Conservation (phyloP, 495 filamentous ascomycete genomes). For the Penicillium taxi region DNA sequence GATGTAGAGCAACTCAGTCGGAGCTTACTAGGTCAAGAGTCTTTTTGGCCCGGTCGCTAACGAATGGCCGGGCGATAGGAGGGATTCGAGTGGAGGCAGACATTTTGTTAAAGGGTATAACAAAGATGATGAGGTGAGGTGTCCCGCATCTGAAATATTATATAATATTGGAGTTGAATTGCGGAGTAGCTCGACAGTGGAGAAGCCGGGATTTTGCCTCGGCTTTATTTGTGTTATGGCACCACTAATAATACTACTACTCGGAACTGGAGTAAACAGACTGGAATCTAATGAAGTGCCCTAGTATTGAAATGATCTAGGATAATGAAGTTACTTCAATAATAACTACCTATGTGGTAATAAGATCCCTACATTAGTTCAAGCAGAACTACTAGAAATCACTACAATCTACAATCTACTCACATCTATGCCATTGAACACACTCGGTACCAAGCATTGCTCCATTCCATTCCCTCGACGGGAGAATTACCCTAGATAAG, state of each 20-base stretch:
- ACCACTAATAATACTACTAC: not conserved
- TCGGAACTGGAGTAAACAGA: too few species aligned
- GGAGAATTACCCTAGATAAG: constrained; percentile 24
- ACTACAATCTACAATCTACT: constrained; percentile 5
- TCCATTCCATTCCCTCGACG: constrained; percentile 6
- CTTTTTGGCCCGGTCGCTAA: constrained; percentile 76
- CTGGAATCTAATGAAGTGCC: not conserved
- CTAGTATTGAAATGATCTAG: not conserved
- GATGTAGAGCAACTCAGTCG: too few species aligned
- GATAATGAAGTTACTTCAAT: too few species aligned
- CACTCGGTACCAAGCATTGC: constrained; percentile 5
- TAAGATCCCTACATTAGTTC: too few species aligned
- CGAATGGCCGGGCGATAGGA: constrained; percentile 54
- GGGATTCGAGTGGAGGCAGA: constrained; percentile 56
- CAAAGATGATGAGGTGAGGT: too few species aligned
- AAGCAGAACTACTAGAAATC: too few species aligned
- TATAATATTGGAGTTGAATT: constrained; percentile 18
- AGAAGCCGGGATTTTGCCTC: constrained; percentile 21
- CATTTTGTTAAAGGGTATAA: too few species aligned
- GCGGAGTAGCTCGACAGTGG: constrained; percentile 28
- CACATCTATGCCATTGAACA: constrained; percentile 2
- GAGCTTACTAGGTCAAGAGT: constrained; percentile 53
- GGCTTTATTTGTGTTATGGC: constrained; percentile 6
- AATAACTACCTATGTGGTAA: too few species aligned
- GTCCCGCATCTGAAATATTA: too few species aligned